Base-by-base conservation (phyloP, 768 basidiomycete genomes). In the Lentinula raphanica region DNA sequence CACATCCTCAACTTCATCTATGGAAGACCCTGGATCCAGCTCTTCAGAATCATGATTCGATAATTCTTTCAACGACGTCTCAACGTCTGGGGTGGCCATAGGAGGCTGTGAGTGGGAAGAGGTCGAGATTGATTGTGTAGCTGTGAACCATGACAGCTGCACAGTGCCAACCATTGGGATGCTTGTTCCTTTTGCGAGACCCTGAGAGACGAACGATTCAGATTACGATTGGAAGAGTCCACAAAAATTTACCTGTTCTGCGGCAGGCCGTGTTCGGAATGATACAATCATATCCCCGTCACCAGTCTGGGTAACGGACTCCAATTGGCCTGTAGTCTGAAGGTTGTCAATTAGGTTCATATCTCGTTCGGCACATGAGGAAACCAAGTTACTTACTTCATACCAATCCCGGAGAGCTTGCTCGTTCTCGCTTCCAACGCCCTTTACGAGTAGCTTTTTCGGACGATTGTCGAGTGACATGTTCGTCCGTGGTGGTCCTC, bases 391-490 rank as follows among this genome's bases (percentile, higher is more conserved):
- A 9, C 17, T 62, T 72, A 90, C 86, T 79, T 92, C 90, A 68
- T 88, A 96, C 89, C 91, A 95, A 63, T 90, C 86, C 61, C 81
- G 83, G 59, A 94, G 73, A 5, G 81, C 78, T 60, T 86, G 83
- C 31, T 84, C 60, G 29, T 75, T 75, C 19, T 80, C 78, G 35
- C 76, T 71, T 17, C 68, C 71, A 8, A 82, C 82, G 36, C 87
- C 90, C 66, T 90, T 87, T 28, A 97, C 75, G 21, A 88, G 71
- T 23, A 97, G 73, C 70, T 83, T 87, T 74, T 86, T 89, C 9
- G 94, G 90, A 17, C 94, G 84, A 66, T 94, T 93, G 70, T 97
- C 94, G 28, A 97, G 81, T 67, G 90, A 90, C 88, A 96, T 89
- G 65, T 86, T 92, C 9, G 78, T 75, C 40, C 87, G 80, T 9